Evolutionary conservation across 192 early-diverging fungal genomes (phyloP).

Genomic region (Helicostylum pulchrum): DNA sequence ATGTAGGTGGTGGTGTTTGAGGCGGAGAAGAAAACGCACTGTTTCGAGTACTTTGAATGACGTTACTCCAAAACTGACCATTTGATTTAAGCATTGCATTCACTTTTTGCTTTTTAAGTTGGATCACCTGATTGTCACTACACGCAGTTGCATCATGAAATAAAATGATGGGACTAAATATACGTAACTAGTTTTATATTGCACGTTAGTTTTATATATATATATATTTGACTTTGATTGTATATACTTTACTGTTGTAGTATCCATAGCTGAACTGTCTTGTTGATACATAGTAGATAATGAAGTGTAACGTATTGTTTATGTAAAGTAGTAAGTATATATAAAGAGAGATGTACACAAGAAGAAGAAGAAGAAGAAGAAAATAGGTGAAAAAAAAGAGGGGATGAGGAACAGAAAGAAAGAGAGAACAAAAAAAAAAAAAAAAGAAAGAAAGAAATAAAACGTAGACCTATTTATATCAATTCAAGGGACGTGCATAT

Average conservation of each 20-base stretch:
- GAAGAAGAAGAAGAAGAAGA: not conserved
- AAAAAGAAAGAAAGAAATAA: conserved; percentile 1
- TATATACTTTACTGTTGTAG: not conserved
- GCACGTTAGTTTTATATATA: not conserved
- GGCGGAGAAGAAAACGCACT: not conserved
- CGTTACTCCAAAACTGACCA: conserved; percentile 14
- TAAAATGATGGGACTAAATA: conserved; percentile 20
- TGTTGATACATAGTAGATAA: not conserved
- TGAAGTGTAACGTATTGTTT: not conserved
- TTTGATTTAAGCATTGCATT: conserved; percentile 17
- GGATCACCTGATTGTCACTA: conserved; percentile 6
- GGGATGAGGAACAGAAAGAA: not conserved
- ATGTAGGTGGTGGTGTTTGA: conserved; percentile 6
- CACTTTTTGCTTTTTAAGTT: conserved; percentile 11
- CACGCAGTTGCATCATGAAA: conserved; percentile 17
- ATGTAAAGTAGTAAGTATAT: not conserved
- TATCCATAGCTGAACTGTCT: not conserved
- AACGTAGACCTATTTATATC: conserved; percentile 9
- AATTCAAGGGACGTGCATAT: conserved; percentile 17
- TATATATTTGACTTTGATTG: not conserved
- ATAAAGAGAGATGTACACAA: not conserved
- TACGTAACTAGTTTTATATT: not conserved
- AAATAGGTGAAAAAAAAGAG: not conserved
- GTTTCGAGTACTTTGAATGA: conserved; percentile 14
- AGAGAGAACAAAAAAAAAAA: not conserved